Base-by-base conservation (phyloP, 23 red algal genomes). In the Pyropia yezoensis region DNA sequence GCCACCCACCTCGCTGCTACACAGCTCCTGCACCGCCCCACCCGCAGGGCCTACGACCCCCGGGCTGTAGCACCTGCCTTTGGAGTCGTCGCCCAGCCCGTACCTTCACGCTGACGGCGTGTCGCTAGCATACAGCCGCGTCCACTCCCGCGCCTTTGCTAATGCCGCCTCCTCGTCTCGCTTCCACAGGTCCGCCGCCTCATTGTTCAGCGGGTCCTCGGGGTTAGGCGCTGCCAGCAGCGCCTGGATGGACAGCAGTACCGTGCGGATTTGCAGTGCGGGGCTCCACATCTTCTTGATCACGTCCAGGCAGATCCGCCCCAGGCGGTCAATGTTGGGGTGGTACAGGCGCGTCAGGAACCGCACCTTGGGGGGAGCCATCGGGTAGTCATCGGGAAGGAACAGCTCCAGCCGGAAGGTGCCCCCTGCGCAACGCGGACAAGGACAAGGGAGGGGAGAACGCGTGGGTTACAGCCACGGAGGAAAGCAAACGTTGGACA, bases 231-330 rank as follows among this genome's bases (percentile, higher is more conserved):
- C 86, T 28, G 72, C 74, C 14, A 98, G 53, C n/a, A 91, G 82
- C 25, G 87, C 85, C 70, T 91, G 85, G 62, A 98, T 98, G 20
- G 75, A 83, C 25, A 91, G 68, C 56, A 98, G 71, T 28, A 98
- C 85, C 24, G 94, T 98, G 57, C 85, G 69, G 65, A 98, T 91
- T 66, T 91, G 85, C 32, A 91, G 68, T 50, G 85, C 85, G 18
- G 94, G 94, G 71, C 79, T 87, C 94, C 94, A 98, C 62, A 84
- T 89, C 49, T 91, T 86, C 79, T 98, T 98, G 59, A 98, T 74
- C 52, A 98, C 91, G 64, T 98, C 94, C 34, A 98, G 77, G 62
- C 94, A 98, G 24, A 98, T 85, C 17, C 85, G 66, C 16, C 94
- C 94, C 32, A 91, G 83, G 60, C 85, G 94, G 54, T 91, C 85